Evolutionary conservation across 768 basidiomycete species (phyloP).

Genomic region (Infundibulicybe gibba): DNA sequence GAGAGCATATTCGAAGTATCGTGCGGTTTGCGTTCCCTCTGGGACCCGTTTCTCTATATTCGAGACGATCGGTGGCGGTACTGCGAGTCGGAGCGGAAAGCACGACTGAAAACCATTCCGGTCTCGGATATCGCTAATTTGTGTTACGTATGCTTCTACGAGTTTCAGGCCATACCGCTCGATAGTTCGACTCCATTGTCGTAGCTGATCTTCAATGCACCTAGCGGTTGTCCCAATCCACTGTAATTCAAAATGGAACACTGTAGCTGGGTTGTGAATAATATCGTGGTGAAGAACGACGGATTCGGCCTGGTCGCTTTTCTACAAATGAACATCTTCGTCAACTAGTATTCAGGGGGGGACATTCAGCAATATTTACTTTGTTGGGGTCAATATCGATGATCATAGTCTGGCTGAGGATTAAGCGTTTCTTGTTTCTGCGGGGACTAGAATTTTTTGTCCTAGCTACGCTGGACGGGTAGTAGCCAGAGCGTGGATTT

Average conservation of each 20-base stretch:
- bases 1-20: conserved; percentile 81
- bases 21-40: conserved; percentile 58
- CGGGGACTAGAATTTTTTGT: conserved; percentile 35
- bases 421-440: conserved; percentile 55
- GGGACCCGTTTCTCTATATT: conserved; percentile 67
- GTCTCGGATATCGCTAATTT: conserved; percentile 82
- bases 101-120: conserved; percentile 92
- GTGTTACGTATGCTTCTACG: conserved; percentile 90
- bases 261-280: conserved; percentile 91
- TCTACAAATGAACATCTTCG: conserved; percentile 33
- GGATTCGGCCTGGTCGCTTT: conserved; percentile 84
- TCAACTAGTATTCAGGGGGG: conserved; percentile 1
- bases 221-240: conserved; percentile 96
- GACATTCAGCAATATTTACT: conserved; percentile 28
- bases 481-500: conserved; percentile 23
- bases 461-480: conserved; percentile 31
- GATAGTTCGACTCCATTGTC: conserved; percentile 76
- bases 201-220: conserved; percentile 84
- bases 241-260: conserved; percentile 95
- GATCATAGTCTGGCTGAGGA: conserved; percentile 86
- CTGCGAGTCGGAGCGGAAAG: conserved; percentile 73
- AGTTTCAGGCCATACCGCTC: conserved; percentile 89
- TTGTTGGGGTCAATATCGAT: conserved; percentile 83
- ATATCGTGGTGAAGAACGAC: conserved; percentile 91
- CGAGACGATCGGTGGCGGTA: conserved; percentile 69